Conservation (phyloP, 2,329 filamentous ascomycete species). For the Aspergillus floridensis region DNA sequence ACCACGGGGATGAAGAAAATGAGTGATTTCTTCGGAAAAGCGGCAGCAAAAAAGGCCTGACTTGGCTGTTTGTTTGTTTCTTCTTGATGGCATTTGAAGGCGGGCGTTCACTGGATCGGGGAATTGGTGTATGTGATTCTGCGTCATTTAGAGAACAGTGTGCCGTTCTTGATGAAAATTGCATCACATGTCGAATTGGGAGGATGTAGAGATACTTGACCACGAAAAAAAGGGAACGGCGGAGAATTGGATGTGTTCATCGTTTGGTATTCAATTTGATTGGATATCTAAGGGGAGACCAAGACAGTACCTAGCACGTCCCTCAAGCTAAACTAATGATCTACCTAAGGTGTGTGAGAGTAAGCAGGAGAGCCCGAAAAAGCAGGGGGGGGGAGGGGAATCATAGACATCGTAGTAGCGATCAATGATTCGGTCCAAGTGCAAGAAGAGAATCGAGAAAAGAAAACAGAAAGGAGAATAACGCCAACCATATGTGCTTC, state of each 20-base stretch:
- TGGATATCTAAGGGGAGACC: constrained; percentile 12
- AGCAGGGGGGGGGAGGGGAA: not conserved
- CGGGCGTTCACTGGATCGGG: too few species aligned
- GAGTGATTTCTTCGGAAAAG: constrained; percentile 86
- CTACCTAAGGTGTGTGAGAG: constrained; percentile 8
- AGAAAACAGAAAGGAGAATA: constrained; percentile 3
- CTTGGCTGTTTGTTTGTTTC: too few species aligned
- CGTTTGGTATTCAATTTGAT: constrained; percentile 11
- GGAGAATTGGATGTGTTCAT: not conserved
- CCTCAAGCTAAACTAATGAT: constrained; percentile 9
- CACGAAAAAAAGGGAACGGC: not conserved
- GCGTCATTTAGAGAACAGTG: too few species aligned
- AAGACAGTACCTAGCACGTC: not conserved
- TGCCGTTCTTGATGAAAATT: too few species aligned
- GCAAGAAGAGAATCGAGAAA: constrained; percentile 3
- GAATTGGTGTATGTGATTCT: too few species aligned
- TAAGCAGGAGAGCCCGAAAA: constrained; percentile 4
- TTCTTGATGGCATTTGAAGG: too few species aligned
- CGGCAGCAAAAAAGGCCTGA: constrained; percentile 34
- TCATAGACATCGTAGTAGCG: not conserved
- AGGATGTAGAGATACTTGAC: too few species aligned
- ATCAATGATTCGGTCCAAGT: not conserved
- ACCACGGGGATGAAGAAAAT: constrained; percentile 94
- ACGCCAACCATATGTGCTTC: not conserved
- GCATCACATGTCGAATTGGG: too few species aligned